phyloP scores from a whole-genome alignment of 116 monocot species.

The Zostera marina region DNA sequence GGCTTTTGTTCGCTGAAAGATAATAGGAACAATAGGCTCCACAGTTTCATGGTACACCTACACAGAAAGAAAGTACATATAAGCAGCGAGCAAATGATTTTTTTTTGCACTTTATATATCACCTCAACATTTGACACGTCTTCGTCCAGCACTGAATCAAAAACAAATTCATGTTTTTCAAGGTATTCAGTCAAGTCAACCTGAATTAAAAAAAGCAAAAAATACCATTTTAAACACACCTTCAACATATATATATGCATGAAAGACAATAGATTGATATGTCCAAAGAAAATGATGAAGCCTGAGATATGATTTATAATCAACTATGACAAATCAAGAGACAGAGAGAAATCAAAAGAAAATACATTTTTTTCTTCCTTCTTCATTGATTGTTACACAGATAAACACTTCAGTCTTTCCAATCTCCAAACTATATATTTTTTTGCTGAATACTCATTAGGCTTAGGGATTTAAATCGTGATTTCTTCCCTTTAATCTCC shows the following conservation, averaged over 20 bases:
- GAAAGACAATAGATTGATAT: background rate
- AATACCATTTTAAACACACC: background rate
- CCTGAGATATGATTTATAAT: background rate
- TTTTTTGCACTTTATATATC: background rate
- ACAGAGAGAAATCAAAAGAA: background rate
- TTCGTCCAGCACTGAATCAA: conserved; percentile 94
- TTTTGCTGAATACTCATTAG: too few relatives aligned
- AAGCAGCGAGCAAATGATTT: background rate
- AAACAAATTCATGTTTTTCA: conserved; percentile 97
- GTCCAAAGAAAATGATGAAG: background rate
- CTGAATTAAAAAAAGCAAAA: conserved; percentile 19
- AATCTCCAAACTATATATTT: too few relatives aligned
- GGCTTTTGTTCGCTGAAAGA: conserved; percentile 90
- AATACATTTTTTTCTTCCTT: too few relatives aligned
- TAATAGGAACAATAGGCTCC: conserved; percentile 78
- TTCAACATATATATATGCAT: background rate
- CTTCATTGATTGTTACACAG: too few relatives aligned
- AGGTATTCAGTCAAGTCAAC: conserved; percentile 94
- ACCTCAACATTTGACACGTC: conserved; percentile 98
- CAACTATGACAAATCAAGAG: background rate
- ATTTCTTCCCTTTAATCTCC: too few relatives aligned
- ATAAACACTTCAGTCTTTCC: too few relatives aligned
- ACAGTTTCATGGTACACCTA: conserved; percentile 93
- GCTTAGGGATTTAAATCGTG: too few relatives aligned
- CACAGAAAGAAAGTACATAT: background rate